phyloP scores from a whole-genome alignment of 2,329 filamentous ascomycete genomes.

The Aspergillus brunneoviolaceus region DNA sequence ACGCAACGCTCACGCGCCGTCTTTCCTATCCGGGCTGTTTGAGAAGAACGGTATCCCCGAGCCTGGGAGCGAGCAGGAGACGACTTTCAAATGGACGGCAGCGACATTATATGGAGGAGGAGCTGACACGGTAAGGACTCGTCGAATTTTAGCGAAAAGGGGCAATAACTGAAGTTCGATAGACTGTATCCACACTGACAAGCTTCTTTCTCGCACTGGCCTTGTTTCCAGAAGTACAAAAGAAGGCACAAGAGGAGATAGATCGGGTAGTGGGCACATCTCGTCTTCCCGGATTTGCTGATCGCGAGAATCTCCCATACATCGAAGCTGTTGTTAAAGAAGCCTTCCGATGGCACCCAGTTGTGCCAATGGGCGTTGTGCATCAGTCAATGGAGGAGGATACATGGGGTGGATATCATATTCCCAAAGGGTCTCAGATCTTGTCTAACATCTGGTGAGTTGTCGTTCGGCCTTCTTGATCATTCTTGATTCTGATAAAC shows the following conservation, averaged over 20 bases:
- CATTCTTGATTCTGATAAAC: not conserved
- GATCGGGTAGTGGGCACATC: constrained; percentile 10
- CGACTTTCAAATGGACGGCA: constrained; percentile 44
- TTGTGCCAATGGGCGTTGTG: constrained; percentile 29
- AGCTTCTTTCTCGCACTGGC: constrained; percentile 8
- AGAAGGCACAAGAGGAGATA: constrained; percentile 12
- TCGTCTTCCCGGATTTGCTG: constrained; percentile 3
- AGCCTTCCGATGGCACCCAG: constrained; percentile 34
- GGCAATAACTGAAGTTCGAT: not conserved
- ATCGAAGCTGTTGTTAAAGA: constrained; percentile 39
- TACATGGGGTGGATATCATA: constrained; percentile 23
- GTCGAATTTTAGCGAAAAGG: not conserved
- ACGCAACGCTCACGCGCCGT: constrained; percentile 9
- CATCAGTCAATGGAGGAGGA: constrained; percentile 28
- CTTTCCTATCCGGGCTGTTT: constrained; percentile 21
- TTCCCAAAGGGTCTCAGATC: constrained; percentile 21
- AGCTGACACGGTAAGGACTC: constrained; percentile 38
- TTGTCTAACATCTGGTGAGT: not conserved
- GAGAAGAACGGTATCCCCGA: constrained; percentile 6
- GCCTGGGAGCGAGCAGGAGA: constrained; percentile 27
- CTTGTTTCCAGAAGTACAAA: constrained; percentile 10
- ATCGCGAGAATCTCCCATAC: constrained; percentile 25
- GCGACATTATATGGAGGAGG: constrained; percentile 45
- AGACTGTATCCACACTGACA: not conserved
- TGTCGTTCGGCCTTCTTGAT: not conserved